Evolutionary conservation across 2,329 filamentous ascomycete species (phyloP).

Genomic region (Paracamarosporium sp.): DNA sequence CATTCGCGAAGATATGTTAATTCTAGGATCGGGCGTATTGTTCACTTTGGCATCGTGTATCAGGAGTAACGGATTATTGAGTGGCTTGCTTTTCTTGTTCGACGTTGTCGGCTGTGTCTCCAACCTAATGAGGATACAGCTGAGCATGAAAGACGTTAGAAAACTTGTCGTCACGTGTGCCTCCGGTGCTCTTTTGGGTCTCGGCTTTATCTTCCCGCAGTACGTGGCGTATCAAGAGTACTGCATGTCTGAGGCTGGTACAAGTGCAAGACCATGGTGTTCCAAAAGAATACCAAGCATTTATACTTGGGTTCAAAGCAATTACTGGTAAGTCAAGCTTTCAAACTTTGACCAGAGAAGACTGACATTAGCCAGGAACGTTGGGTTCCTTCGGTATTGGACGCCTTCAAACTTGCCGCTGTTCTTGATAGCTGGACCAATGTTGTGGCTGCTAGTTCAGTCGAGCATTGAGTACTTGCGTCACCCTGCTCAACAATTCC

Average conservation of each 20-base stretch:
- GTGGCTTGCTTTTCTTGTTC: conserved; percentile 75
- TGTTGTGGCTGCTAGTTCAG: conserved; percentile 70
- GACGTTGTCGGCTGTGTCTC: conserved; percentile 47
- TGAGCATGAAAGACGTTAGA: conserved; percentile 51
- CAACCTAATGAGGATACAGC: conserved; percentile 43
- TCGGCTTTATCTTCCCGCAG: conserved; percentile 77
- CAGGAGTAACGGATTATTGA: conserved; percentile 86
- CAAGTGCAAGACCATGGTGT: conserved; percentile 73
- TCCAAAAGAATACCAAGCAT: conserved; percentile 76
- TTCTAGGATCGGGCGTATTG: conserved; percentile 68
- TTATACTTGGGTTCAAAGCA: conserved; percentile 84
- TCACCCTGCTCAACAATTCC: conserved; percentile 49
- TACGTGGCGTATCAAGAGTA: conserved; percentile 75
- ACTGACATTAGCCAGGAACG: conserved; percentile 68
- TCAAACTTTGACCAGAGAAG: too few relatives aligned
- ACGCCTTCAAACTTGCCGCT: conserved; percentile 83
- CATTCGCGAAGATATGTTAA: conserved; percentile 46
- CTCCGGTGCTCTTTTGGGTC: conserved; percentile 71
- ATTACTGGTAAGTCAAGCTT: conserved; percentile 77
- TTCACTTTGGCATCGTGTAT: conserved; percentile 78
- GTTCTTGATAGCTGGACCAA: conserved; percentile 82
- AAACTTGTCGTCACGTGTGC: conserved; percentile 66
- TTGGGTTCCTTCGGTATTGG: conserved; percentile 91
- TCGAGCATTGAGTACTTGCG: conserved; percentile 59
- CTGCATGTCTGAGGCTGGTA: conserved; percentile 33